Conservation (phyloP, 225 moss, liverwort and hornwort genomes). For the Sphagnum tenellum region DNA sequence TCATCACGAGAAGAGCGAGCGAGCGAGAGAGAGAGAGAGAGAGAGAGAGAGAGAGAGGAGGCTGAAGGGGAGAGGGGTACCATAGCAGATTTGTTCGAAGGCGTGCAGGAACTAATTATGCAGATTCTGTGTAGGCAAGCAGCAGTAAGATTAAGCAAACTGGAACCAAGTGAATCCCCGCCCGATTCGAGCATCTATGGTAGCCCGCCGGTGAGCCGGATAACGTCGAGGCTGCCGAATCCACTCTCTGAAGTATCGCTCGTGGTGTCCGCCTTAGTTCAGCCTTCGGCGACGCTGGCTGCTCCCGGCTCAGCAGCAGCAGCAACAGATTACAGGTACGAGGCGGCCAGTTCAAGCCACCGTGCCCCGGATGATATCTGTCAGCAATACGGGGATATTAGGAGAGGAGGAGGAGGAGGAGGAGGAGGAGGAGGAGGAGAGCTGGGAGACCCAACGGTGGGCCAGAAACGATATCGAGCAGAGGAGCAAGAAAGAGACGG, state of each 20-base stretch:
- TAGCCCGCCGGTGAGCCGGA: conserved; percentile 12
- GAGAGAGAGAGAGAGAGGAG: no score
- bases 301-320: neutral
- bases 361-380: neutral
- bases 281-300: conserved; percentile 18
- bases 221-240: conserved; percentile 1
- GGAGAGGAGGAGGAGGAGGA: conserved; percentile 1
- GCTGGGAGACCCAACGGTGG: conserved; percentile 4
- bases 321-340: neutral
- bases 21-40: no score
- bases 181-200: conserved; percentile 18
- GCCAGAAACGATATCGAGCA: conserved; percentile 34
- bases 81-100: no score
- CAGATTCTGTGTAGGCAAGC: conserved; percentile 25
- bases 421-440: neutral
- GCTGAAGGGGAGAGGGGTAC: no score
- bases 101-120: conserved; percentile 3
- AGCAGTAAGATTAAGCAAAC: conserved; percentile 34
- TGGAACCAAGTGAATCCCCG: conserved; percentile 41
- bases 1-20: no score
- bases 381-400: conserved; percentile 17
- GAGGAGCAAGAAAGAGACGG: conserved; percentile 1
- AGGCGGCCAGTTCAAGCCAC: neutral
- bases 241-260: conserved; percentile 23
- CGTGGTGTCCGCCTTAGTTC: conserved; percentile 21